These are phyloP conservation scores for Trichoderma sp. DNA, from an alignment of 2,329 filamentous ascomycete species.

Conservation along the genomic window DNA sequence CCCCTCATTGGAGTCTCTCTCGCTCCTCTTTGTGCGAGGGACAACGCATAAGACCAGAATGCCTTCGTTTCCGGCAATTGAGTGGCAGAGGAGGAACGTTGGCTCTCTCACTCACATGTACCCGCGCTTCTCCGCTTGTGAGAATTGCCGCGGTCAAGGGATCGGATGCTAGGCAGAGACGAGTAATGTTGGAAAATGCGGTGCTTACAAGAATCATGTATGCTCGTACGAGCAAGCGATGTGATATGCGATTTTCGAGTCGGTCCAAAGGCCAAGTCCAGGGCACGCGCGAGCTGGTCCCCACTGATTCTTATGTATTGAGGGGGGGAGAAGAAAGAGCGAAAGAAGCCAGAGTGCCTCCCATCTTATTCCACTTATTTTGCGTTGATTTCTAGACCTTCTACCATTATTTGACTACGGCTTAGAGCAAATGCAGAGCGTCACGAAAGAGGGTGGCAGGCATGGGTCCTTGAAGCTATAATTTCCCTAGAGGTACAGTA, in stretches of 20 bases:
- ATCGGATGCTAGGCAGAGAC: neutral
- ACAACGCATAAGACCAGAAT: constrained; percentile 5
- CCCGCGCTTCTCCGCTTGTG: constrained; percentile 11
- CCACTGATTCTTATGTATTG: constrained; percentile 25
- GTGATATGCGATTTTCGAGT: neutral
- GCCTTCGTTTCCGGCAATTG: neutral
- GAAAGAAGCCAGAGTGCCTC: neutral
- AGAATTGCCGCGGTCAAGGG: constrained; percentile 34
- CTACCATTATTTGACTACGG: neutral
- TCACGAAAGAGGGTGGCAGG: constrained; percentile 20
- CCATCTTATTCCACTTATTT: constrained; percentile 4
- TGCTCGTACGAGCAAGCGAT: neutral
- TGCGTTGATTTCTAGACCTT: neutral
- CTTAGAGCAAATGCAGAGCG: constrained; percentile 8
- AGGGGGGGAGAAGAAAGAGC: neutral
- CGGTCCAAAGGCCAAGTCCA: neutral
- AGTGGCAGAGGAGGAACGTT: neutral
- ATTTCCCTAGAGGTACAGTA: constrained; percentile 24
- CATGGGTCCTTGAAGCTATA: constrained; percentile 20
- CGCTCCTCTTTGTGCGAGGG: constrained; percentile 7
- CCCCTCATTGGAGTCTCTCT: neutral
- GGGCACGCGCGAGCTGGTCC: constrained; percentile 1
- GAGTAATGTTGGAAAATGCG: neutral
- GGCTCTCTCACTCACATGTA: neutral
- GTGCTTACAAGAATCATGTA: neutral